A percentile compares a stretch with the other conserved stretches of the same genome.
Conservation (phyloP, 306 rosid species). For the Luffa acutangula region DNA sequence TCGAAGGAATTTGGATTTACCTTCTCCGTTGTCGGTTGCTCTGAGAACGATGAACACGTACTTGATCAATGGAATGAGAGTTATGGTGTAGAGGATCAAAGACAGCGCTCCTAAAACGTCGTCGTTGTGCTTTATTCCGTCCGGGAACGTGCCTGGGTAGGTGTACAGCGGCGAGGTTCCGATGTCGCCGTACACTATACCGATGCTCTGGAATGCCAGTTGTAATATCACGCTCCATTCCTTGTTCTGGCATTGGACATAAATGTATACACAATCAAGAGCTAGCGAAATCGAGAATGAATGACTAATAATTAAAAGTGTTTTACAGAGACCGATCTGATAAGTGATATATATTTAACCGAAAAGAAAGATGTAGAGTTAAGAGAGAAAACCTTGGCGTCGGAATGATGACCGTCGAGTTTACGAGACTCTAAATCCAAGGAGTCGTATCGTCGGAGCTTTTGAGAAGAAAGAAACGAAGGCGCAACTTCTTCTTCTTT, state of each 20-base stretch:
- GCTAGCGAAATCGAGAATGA: too few relatives aligned
- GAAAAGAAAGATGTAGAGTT: not conserved
- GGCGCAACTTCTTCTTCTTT: not conserved
- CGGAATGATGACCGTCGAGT: not conserved
- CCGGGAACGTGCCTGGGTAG: not conserved
- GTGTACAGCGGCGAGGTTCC: constrained; percentile 15
- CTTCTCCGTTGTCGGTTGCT: too few relatives aligned
- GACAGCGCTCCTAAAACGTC: constrained; percentile 18
- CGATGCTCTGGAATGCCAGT: constrained; percentile 17
- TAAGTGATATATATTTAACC: too few relatives aligned
- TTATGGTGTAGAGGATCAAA: constrained; percentile 16
- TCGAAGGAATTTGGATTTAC: too few relatives aligned
- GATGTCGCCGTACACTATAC: constrained; percentile 19
- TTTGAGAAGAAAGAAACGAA: not conserved
- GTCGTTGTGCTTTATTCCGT: constrained; percentile 8
- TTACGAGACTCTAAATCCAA: not conserved
- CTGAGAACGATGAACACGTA: too few relatives aligned
- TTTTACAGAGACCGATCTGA: too few relatives aligned
- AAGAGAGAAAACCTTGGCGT: not conserved
- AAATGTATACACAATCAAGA: too few relatives aligned
- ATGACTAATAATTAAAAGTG: too few relatives aligned
- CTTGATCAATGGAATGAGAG: constrained; percentile 3
- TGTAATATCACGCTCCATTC: constrained; percentile 10
- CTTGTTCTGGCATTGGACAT: not conserved
- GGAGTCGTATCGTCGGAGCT: not conserved